Evolutionary conservation across 106 monocot species (phyloP), one percentile per base, ranked within the genome.

Genomic region (Ottelia alismoides): DNA sequence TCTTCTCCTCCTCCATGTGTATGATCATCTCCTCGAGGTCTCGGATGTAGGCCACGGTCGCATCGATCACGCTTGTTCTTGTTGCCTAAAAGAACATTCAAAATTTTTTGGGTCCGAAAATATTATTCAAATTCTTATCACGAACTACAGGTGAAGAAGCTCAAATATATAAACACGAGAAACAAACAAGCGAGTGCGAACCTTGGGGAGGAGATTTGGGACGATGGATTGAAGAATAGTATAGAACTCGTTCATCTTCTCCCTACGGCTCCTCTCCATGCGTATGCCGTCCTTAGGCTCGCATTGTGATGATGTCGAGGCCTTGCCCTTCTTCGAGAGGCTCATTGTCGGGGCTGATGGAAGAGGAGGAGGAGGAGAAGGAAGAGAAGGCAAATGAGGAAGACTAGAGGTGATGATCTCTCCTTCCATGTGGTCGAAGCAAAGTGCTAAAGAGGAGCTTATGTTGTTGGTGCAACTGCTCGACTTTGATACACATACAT

Each of bases 141-240:
- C 14, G 22, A 18, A 46, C n/a, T 46, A 10, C 28, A 46, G 16
- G 2, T 17, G 27, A 2, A 40, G 5, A 45, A 28, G 1, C 47
- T 1, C 0, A n/a, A 47, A 47, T 30, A 25, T 49, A 10, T 21
- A 56, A 26, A 22, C 12, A 49, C 0, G n/a, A 22, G 21, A 0
- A 28, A 14, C 1, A 4, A 21, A 5, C 20, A 27, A 25, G 25
- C 25, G 9, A 26, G 20, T 6, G 16, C 17, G 19, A 19, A 77
- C 77, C 70, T 63, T 78, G 9, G 74, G 78, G 55, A 74, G 68
- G 25, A 83, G 74, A 64, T 62, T 71, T 22, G 83, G 83, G 27
- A 83, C 78, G 30, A 74, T 62, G 1, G 78, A 68, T 46, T 78
- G 77, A 12, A 83, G 47, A 23, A 32, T 25, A 16, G 63, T 55